Base-by-base conservation (phyloP, 2,329 filamentous ascomycete genomes). In the Colletotrichum abscissum region DNA sequence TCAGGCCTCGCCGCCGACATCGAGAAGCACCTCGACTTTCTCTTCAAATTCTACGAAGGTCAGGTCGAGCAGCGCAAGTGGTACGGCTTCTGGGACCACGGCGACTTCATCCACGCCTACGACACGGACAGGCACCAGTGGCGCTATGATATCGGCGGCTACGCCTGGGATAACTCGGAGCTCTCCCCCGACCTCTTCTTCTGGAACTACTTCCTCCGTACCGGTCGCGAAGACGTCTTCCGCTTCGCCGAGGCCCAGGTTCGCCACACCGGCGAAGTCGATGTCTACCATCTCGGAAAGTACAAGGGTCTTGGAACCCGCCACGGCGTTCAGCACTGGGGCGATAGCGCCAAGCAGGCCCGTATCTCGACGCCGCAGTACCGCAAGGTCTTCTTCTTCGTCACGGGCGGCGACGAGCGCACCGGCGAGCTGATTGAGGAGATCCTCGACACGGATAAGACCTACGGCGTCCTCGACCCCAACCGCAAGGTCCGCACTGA, bases 91-190 rank as follows among this genome's bases (percentile, higher is more conserved):
- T 87, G 87, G 79, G 89, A 92, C 73, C 84, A 90, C 68, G 90
- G 90, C 2, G 90, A 92, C 75, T 84, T 92, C 52, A 89, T 90
- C 84, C 90, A 92, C 76, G 88, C 89, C 0, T 92, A 92, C 73
- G 90, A 92, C 63, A 75, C 78, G 0, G 86, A 91, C 77, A 83
- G 90, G 4, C 90, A 92, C 73, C 84, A 84, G 1, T 92, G 90
- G 90, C 85, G 89, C 1, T 92, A 92, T 69, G 90, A 92, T 58
- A 79, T 92, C 22, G 90, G 90, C 3, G 90, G 90, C 0, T 92
- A 89, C 72, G 90, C 89, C 0, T 92, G 90, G 90, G 90, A 92
- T 60, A 92, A 92, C 77, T 90, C 88, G 0, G 90, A 92, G 77
- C 83, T 92, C 0, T 92, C 90, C 0, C 88, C 90, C 0, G 90